A percentile compares a stretch with the other conserved stretches of the same genome.
These are phyloP conservation scores for Penicillium corylophilum DNA, from an alignment of 2,329 filamentous ascomycete genomes.

Conservation along the genomic window DNA sequence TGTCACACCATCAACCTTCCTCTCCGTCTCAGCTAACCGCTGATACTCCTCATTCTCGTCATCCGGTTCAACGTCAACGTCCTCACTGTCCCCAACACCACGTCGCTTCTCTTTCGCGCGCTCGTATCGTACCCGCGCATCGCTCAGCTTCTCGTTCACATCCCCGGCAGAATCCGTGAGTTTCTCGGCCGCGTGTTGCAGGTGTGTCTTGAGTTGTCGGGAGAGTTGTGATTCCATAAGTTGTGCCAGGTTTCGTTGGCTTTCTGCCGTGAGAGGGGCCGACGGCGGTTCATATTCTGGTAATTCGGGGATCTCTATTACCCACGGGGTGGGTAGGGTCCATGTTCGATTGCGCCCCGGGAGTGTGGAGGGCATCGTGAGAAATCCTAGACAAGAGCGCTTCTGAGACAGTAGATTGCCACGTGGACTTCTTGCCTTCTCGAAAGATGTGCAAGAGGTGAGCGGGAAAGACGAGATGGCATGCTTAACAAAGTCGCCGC, in stretches of 20 bases:
- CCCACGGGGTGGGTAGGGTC: constrained; percentile 1
- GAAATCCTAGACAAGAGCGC: neutral
- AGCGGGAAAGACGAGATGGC: neutral
- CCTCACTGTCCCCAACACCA: constrained; percentile 17
- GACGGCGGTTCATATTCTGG: constrained; percentile 55
- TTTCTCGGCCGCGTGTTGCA: constrained; percentile 47
- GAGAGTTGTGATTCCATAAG: constrained; percentile 46
- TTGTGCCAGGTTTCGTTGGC: constrained; percentile 47
- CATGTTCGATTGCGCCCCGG: constrained; percentile 7
- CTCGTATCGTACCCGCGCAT: constrained; percentile 40
- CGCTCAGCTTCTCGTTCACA: constrained; percentile 56
- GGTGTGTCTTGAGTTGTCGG: constrained; percentile 48
- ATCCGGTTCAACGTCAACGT: constrained; percentile 17
- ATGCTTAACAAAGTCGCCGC: constrained; percentile 10
- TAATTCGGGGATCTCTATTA: constrained; percentile 28
- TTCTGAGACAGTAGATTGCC: neutral
- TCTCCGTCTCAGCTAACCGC: constrained; percentile 44
- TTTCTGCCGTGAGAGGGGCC: constrained; percentile 51
- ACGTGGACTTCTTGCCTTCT: neutral
- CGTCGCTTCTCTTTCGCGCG: constrained; percentile 33
- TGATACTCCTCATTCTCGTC: constrained; percentile 31
- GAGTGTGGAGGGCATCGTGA: constrained; percentile 12
- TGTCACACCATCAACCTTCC: constrained; percentile 53
- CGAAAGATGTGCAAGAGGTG: too few species aligned
- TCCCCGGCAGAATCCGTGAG: constrained; percentile 52